These are phyloP conservation scores for Silene conica DNA, from an alignment of 148 eudicot genomes.

Conservation along the genomic window DNA sequence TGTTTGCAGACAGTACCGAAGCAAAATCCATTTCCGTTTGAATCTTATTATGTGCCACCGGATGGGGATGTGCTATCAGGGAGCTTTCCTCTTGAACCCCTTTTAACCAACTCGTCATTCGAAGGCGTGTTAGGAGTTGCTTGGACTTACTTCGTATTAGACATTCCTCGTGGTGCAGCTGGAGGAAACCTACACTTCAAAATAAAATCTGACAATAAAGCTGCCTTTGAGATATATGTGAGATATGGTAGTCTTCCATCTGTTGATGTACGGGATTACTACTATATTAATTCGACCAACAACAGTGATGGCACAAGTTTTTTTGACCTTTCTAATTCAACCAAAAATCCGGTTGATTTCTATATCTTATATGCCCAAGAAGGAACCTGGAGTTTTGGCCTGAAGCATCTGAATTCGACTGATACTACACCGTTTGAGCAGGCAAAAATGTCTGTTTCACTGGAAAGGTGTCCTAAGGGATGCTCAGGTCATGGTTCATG, in stretches of 20 bases:
- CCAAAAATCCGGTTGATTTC: conserved; percentile 53
- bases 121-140: conserved; percentile 25
- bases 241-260: conserved; percentile 82
- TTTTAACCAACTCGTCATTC: conserved; percentile 50
- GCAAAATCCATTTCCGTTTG: conserved; percentile 59
- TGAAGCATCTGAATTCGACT: conserved; percentile 41
- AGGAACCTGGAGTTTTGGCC: conserved; percentile 79
- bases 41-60: conserved; percentile 62
- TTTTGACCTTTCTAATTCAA: conserved; percentile 60
- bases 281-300: conserved; percentile 50
- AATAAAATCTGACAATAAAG: conserved; percentile 40
- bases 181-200: conserved; percentile 72
- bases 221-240: conserved; percentile 54
- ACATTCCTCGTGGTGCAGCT: conserved; percentile 73
- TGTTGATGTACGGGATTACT: conserved; percentile 59
- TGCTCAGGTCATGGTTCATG: conserved; percentile 79
- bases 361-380: conserved; percentile 62
- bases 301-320: conserved; percentile 69
- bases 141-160: conserved; percentile 79
- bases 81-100: conserved; percentile 66
- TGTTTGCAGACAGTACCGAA: conserved; percentile 74
- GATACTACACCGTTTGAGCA: conserved; percentile 23
- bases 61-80: conserved; percentile 42
- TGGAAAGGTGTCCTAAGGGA: conserved; percentile 85
- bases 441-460: conserved; percentile 53